Conservation (phyloP, 2,329 filamentous ascomycete species). For the Ceratocystis harringtonii region DNA sequence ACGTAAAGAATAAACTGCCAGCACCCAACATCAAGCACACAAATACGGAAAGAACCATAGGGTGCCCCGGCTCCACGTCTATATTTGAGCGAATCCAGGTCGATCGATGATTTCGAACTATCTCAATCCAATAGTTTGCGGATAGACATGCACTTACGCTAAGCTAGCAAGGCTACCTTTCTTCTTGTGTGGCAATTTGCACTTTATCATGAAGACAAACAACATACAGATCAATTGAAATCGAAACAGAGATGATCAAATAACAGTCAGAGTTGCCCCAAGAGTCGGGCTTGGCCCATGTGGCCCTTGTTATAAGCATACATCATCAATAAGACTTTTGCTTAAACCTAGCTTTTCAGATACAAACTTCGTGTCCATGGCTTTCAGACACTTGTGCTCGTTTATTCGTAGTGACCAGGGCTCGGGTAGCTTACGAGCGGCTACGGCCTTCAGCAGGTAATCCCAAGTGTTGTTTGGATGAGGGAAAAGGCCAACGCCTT, state of each 20-base stretch:
- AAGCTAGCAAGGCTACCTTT: background rate
- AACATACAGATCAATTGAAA: slow-evolving; percentile 5
- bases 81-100: background rate
- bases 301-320: slow-evolving; percentile 15
- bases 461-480: no score
- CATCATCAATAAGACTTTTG: slow-evolving; percentile 11
- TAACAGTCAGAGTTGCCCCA: slow-evolving; percentile 20
- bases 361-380: background rate
- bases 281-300: slow-evolving; percentile 11
- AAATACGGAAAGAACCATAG: background rate
- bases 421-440: no score
- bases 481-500: no score
- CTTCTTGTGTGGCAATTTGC: background rate
- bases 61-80: background rate
- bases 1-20: slow-evolving; percentile 62
- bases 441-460: no score
- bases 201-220: slow-evolving; percentile 4
- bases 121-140: background rate
- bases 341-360: background rate
- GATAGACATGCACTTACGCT: no score
- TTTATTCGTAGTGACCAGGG: no score
- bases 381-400: background rate
- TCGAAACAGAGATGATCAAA: slow-evolving; percentile 15
- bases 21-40: background rate
- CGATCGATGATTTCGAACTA: background rate